These are phyloP conservation scores for Rubroshorea leprosula DNA, from an alignment of 345 rosid genomes.

Conservation along the genomic window DNA sequence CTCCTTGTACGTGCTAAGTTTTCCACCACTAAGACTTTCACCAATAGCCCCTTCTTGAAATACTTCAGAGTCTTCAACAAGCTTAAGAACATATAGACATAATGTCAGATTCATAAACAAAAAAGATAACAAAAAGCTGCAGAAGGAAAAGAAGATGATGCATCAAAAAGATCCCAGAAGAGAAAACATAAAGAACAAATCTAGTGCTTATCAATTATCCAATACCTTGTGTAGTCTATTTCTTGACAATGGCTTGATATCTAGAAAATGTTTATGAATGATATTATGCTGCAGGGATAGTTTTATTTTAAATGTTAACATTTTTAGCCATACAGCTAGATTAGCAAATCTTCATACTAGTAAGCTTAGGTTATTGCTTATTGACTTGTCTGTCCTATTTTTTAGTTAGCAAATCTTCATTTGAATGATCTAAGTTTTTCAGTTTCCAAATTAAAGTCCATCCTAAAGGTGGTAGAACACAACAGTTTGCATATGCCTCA, in stretches of 20 bases:
- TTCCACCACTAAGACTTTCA: slow-evolving; percentile 78
- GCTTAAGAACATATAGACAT: slow-evolving; percentile 37
- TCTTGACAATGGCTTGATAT: neutral
- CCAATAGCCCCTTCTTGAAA: slow-evolving; percentile 92
- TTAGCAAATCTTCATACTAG: neutral
- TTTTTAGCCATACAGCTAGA: neutral
- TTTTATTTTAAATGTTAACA: neutral
- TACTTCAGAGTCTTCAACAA: slow-evolving; percentile 85
- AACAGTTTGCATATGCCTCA: neutral
- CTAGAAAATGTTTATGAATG: neutral
- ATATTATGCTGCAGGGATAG: neutral
- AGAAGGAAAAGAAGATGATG: neutral
- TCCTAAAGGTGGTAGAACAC: neutral
- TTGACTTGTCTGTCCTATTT: too few species aligned
- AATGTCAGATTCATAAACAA: neutral
- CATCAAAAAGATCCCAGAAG: slow-evolving; percentile 3
- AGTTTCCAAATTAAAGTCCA: neutral
- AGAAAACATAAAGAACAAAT: neutral
- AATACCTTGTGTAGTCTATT: neutral
- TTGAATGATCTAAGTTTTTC: too few species aligned
- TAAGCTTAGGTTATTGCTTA: neutral
- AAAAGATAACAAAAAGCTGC: neutral
- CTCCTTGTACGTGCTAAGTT: slow-evolving; percentile 92
- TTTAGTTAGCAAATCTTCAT: too few species aligned
- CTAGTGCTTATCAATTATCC: neutral